Percentiles rank a stretch among this genome's conserved stretches.
These are phyloP conservation scores for Trichoderma hamatum DNA, from an alignment of 2,329 filamentous ascomycete species.

Conservation along the genomic window DNA sequence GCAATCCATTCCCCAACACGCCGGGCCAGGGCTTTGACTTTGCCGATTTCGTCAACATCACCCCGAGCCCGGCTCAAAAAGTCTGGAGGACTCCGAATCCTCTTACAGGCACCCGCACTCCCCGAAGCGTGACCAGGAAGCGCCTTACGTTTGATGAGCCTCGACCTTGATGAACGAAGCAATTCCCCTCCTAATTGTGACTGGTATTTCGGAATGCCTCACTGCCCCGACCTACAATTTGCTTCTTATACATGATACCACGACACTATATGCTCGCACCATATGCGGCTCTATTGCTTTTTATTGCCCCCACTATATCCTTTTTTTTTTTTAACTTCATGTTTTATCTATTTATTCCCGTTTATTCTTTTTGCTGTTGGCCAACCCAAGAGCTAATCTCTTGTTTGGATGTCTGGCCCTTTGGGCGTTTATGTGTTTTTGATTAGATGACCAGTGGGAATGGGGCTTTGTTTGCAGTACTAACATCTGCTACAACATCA, in stretches of 20 bases:
- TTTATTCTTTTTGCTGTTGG: neutral
- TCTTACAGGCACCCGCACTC: slow-evolving; percentile 54
- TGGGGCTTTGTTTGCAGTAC: neutral
- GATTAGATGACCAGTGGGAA: slow-evolving; percentile 10
- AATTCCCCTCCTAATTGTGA: slow-evolving; percentile 16
- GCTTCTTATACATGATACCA: slow-evolving; percentile 44
- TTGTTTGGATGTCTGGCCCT: slow-evolving; percentile 21
- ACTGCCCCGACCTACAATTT: slow-evolving; percentile 30
- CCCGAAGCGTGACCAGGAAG: slow-evolving; percentile 69
- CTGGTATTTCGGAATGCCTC: neutral
- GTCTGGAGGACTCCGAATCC: slow-evolving; percentile 80
- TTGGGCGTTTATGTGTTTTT: slow-evolving; percentile 17
- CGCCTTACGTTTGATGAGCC: slow-evolving; percentile 81
- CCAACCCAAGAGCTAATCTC: slow-evolving; percentile 3
- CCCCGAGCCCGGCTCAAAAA: slow-evolving; percentile 89
- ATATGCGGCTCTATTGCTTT: slow-evolving; percentile 6
- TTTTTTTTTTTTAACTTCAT: neutral
- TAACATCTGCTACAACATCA: neutral
- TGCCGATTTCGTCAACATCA: slow-evolving; percentile 96
- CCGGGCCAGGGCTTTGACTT: slow-evolving; percentile 88
- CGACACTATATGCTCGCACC: slow-evolving; percentile 37
- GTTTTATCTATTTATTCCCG: slow-evolving; percentile 9
- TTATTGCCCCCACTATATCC: slow-evolving; percentile 21
- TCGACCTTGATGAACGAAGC: slow-evolving; percentile 29
- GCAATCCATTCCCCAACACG: slow-evolving; percentile 72